These are phyloP conservation scores for Candida berthetii DNA, from an alignment of 805 yeast genomes.

Conservation along the genomic window DNA sequence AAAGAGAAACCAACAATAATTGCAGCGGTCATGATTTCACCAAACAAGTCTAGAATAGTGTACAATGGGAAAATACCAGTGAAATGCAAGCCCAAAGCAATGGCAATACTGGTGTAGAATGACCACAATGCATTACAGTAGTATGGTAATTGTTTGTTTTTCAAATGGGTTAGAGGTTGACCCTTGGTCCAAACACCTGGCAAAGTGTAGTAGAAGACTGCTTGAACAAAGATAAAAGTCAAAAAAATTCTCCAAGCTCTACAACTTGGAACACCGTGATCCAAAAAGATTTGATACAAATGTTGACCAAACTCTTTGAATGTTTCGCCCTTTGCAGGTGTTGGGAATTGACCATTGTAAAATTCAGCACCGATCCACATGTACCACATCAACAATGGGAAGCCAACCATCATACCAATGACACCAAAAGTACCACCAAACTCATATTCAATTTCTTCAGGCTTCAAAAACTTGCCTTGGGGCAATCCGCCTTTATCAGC, in stretches of 20 bases:
- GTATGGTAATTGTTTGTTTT: conserved; percentile 80
- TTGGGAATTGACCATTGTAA: conserved; percentile 67
- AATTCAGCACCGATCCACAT: conserved; percentile 90
- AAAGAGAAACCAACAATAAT: conserved; percentile 71
- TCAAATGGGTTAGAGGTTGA: conserved; percentile 79
- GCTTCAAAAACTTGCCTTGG: conserved; percentile 30
- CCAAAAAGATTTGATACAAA: conserved; percentile 37
- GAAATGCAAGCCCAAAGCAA: conserved; percentile 60
- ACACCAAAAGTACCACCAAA: conserved; percentile 95
- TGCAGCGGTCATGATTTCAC: conserved; percentile 90
- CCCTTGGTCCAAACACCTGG: conserved; percentile 97
- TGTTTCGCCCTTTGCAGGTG: conserved; percentile 53
- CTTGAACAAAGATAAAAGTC: conserved; percentile 64
- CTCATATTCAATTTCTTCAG: conserved; percentile 67
- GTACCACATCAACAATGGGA: conserved; percentile 92
- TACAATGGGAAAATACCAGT: conserved; percentile 70
- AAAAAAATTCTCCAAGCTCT: conserved; percentile 68
- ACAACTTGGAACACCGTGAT: conserved; percentile 52
- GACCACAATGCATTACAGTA: conserved; percentile 90
- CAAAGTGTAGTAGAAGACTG: conserved; percentile 66
- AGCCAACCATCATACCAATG: conserved; percentile 84
- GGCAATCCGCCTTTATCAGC: not conserved
- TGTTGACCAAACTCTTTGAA: conserved; percentile 35
- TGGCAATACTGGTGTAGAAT: conserved; percentile 59
- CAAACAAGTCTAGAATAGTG: conserved; percentile 74